Conservation (phyloP, 352 stramenopile genomes). For the Pythium brassicae region DNA sequence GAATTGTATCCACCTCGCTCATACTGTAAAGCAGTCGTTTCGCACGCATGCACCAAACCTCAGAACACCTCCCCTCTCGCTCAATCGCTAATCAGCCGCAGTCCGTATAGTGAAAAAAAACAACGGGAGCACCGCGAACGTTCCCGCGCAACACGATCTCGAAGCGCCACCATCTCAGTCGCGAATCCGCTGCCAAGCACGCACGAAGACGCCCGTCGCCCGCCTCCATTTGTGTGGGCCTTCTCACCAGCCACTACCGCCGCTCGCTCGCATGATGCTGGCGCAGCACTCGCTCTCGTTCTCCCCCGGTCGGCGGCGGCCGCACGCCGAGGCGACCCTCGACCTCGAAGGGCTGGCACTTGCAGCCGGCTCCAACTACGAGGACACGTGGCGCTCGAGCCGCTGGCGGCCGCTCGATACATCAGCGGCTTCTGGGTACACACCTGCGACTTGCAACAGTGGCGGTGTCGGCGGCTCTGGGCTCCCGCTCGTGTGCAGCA, state of each 20-base stretch:
- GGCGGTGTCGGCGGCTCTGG: slow-evolving; percentile 35
- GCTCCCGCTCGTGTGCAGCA: slow-evolving; percentile 72
- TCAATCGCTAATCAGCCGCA: neutral
- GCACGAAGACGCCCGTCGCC: neutral
- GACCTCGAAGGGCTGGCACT: slow-evolving; percentile 43
- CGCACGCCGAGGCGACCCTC: slow-evolving; percentile 19
- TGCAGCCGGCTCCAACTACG: slow-evolving; percentile 21
- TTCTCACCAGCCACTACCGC: neutral
- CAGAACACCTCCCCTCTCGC: neutral
- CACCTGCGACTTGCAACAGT: neutral
- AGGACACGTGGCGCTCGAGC: slow-evolving; percentile 15
- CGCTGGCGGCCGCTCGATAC: slow-evolving; percentile 5
- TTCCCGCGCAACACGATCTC: neutral
- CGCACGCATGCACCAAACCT: neutral
- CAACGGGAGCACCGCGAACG: neutral
- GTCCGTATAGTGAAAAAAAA: neutral
- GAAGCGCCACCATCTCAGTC: neutral
- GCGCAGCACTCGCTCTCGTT: neutral
- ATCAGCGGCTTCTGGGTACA: neutral
- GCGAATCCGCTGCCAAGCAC: neutral
- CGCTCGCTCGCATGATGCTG: neutral
- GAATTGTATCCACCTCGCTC: too few relatives aligned
- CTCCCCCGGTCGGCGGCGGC: neutral
- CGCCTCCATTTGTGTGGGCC: too few relatives aligned
- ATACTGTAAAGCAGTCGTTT: neutral